These are phyloP conservation scores for Fonsecaea erecta DNA, from an alignment of 2,329 filamentous ascomycete genomes.

Conservation along the genomic window DNA sequence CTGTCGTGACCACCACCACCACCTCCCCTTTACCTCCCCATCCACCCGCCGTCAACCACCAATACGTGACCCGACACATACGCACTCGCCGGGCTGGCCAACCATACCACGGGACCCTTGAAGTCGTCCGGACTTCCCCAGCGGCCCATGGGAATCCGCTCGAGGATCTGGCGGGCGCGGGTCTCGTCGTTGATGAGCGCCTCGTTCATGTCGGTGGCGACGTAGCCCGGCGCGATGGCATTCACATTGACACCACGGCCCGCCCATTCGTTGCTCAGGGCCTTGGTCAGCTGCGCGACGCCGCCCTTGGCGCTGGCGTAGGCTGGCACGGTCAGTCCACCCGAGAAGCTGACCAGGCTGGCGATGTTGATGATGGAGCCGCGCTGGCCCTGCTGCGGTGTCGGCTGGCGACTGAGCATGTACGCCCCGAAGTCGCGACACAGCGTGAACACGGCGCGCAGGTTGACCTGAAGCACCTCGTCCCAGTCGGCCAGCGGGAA, in stretches of 20 bases:
- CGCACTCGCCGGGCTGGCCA: conserved; percentile 52
- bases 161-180: conserved; percentile 73
- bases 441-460: conserved; percentile 78
- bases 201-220: conserved; percentile 89
- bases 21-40: conserved; percentile 68
- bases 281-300: conserved; percentile 82
- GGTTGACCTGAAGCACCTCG: conserved; percentile 84
- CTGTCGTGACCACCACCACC: no score
- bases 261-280: conserved; percentile 85
- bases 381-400: conserved; percentile 26
- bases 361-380: conserved; percentile 77
- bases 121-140: conserved; percentile 70
- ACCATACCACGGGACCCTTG: conserved; percentile 56
- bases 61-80: conserved; percentile 56
- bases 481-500: conserved; percentile 81
- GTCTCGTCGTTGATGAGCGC: conserved; percentile 75
- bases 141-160: conserved; percentile 78
- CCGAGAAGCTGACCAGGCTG: conserved; percentile 80
- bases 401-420: conserved; percentile 65
- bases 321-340: conserved; percentile 83
- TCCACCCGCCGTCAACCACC: conserved; percentile 62
- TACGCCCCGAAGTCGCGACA: conserved; percentile 77
- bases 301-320: conserved; percentile 87
- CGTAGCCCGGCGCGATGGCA: conserved; percentile 86
- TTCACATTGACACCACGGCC: conserved; percentile 79